Evolutionary conservation across 768 basidiomycete genomes (phyloP).

Genomic region (Rhodotorula paludigena): DNA sequence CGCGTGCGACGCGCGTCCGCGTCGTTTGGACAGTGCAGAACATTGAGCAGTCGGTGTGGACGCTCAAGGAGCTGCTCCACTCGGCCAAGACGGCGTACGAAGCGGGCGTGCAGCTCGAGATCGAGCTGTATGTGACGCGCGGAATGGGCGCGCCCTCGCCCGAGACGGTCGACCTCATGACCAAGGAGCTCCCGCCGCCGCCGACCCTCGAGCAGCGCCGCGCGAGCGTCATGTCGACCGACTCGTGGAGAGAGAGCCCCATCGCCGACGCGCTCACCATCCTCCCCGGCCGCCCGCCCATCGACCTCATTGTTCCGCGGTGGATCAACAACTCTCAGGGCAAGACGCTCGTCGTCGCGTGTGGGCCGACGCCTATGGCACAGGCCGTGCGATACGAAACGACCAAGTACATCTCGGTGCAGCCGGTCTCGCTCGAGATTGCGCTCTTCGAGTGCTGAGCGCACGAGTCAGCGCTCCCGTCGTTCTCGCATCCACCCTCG

Average conservation of each 20-base stretch:
- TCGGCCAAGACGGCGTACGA: conserved; percentile 32
- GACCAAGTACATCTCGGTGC: conserved; percentile 23
- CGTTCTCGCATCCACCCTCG: too few relatives aligned
- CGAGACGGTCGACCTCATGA: conserved; percentile 26
- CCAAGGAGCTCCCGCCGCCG: conserved; percentile 28
- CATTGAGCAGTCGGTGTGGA: conserved; percentile 29
- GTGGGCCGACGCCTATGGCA: conserved; percentile 24
- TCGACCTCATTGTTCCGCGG: conserved; percentile 18
- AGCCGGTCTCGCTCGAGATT: conserved; percentile 27
- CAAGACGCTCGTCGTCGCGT: conserved; percentile 28
- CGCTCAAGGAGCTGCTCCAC: conserved; percentile 18
- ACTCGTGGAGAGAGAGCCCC: conserved; percentile 13
- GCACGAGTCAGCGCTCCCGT: too few relatives aligned
- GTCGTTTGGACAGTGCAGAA: conserved; percentile 30
- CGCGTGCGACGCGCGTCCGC: conserved; percentile 6
- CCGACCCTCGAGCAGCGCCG: conserved; percentile 22
- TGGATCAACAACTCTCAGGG: conserved; percentile 22
- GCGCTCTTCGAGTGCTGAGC: conserved; percentile 29
- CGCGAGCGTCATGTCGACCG: conserved; percentile 10
- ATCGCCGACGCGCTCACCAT: conserved; percentile 25
- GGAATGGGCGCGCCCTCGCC: conserved; percentile 25
- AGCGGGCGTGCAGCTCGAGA: conserved; percentile 26
- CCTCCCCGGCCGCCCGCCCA: conserved; percentile 9
- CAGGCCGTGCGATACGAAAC: conserved; percentile 15
- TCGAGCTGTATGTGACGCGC: conserved; percentile 30